Evolutionary conservation across 805 yeast species (phyloP).

Genomic region (Nakazawaea molendinolei): DNA sequence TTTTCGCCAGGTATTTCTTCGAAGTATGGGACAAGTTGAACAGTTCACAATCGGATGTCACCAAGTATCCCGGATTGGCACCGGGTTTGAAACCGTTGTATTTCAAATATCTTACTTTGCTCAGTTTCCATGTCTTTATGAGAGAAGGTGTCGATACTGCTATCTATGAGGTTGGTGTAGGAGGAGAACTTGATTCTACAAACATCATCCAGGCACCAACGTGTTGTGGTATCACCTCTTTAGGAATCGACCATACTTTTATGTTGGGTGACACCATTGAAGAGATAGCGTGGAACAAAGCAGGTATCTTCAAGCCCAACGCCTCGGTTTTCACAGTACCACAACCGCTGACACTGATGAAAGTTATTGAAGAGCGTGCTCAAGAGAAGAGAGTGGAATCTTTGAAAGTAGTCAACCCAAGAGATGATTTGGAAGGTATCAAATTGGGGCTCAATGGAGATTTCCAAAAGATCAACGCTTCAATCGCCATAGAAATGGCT

Average conservation of each 20-base stretch:
- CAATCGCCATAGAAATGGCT: conserved; percentile 74
- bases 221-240: conserved; percentile 75
- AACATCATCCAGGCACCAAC: conserved; percentile 76
- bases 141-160: conserved; percentile 91
- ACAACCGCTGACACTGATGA: conserved; percentile 48
- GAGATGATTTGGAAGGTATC: conserved; percentile 31
- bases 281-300: conserved; percentile 93
- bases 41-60: conserved; percentile 44
- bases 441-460: conserved; percentile 75
- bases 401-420: conserved; percentile 45
- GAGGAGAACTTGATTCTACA: conserved; percentile 97
- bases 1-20: conserved; percentile 84
- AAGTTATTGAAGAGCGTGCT: conserved; percentile 60
- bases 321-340: conserved; percentile 65
- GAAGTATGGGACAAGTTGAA: conserved; percentile 87
- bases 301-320: conserved; percentile 78
- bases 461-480: conserved; percentile 81
- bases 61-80: conserved; percentile 66
- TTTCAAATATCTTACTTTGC: conserved; percentile 81
- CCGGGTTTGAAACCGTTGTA: conserved; percentile 81
- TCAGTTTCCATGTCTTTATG: conserved; percentile 87
- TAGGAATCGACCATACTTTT: conserved; percentile 89
- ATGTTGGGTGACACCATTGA: conserved; percentile 83
- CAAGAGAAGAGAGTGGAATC: conserved; percentile 45
- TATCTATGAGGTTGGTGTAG: conserved; percentile 96